Conservation (phyloP, 2,329 filamentous ascomycete species). For the Epicoccum nigrum region DNA sequence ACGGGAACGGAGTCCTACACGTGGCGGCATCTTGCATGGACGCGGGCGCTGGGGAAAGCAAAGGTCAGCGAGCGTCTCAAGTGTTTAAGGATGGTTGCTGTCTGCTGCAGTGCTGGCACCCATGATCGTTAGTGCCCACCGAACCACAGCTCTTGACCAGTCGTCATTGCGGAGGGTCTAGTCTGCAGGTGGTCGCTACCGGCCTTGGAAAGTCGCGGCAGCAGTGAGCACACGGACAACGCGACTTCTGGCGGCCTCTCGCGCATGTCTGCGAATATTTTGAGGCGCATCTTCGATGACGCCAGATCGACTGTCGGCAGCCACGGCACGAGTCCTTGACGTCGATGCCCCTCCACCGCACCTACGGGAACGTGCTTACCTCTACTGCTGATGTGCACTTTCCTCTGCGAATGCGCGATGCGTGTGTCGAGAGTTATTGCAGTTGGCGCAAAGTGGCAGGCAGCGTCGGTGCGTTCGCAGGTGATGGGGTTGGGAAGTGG, state of each 20-base stretch:
- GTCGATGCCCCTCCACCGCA: slow-evolving; percentile 14
- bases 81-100: slow-evolving; percentile 19
- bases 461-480: slow-evolving; percentile 17
- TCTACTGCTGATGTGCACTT: not conserved
- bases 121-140: slow-evolving; percentile 4
- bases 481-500: slow-evolving; percentile 21
- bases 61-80: slow-evolving; percentile 25
- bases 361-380: slow-evolving; percentile 14
- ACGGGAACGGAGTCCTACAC: slow-evolving; percentile 38
- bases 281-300: slow-evolving; percentile 4
- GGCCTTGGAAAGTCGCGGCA: not conserved
- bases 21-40: slow-evolving; percentile 39
- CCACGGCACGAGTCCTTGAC: slow-evolving; percentile 5
- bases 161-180: slow-evolving; percentile 11
- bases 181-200: slow-evolving; percentile 6
- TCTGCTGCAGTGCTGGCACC: slow-evolving; percentile 15
- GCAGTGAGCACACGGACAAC: not conserved
- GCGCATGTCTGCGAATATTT: not conserved
- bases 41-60: slow-evolving; percentile 14
- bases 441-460: slow-evolving; percentile 18
- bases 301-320: slow-evolving; percentile 3
- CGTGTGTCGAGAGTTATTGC: slow-evolving; percentile 7
- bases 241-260: not conserved
- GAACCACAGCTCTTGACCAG: slow-evolving; percentile 13
- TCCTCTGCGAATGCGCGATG: slow-evolving; percentile 6